A percentile compares a stretch with the other conserved stretches of the same genome.
phyloP scores from a whole-genome alignment of 179 eudicot genomes.

The Beta corolliflora region DNA sequence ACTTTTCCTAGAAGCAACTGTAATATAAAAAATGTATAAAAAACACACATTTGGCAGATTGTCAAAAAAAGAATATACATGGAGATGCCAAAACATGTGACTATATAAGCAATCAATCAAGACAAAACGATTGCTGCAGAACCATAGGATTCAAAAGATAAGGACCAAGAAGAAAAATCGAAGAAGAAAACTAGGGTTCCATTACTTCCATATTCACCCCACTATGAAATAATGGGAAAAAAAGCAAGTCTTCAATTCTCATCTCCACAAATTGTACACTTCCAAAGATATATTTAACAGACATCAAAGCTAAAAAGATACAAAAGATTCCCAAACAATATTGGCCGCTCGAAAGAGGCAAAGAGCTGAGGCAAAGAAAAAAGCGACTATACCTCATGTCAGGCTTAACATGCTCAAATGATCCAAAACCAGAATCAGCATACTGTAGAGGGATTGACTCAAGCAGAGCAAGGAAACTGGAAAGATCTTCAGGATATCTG shows the following conservation, averaged over 20 bases:
- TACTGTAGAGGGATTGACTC: conserved; percentile 75
- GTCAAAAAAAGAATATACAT: no score
- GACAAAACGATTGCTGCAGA: neutral
- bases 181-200: neutral
- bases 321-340: neutral
- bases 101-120: neutral
- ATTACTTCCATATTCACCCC: neutral
- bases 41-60: no score
- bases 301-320: neutral
- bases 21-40: no score
- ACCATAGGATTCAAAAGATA: neutral
- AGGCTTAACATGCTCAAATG: conserved; percentile 58
- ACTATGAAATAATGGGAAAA: neutral
- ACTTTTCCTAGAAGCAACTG: neutral
- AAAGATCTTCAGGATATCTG: conserved; percentile 74
- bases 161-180: neutral
- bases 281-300: neutral
- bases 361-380: conserved; percentile 23
- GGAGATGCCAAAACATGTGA: no score
- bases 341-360: neutral
- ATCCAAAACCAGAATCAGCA: conserved; percentile 54
- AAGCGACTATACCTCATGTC: conserved; percentile 58
- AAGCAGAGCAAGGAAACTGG: conserved; percentile 78
- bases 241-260: neutral
- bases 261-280: neutral